Percentiles rank a stretch among this genome's conserved stretches.
These are phyloP conservation scores for Ulvella scutata DNA, from an alignment of 139 green algal genomes.

Conservation along the genomic window DNA sequence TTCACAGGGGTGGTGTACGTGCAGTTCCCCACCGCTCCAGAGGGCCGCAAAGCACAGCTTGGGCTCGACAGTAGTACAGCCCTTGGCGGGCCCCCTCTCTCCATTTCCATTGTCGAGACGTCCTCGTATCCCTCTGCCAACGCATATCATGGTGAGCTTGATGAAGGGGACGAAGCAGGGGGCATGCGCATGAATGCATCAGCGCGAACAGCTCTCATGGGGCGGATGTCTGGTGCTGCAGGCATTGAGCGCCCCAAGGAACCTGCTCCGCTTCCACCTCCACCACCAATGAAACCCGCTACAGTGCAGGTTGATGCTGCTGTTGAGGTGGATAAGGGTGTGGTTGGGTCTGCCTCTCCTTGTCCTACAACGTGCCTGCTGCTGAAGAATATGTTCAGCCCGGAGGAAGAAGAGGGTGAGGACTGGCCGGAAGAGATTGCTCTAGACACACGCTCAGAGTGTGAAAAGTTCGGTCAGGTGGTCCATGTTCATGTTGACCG, in stretches of 20 bases:
- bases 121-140: not conserved
- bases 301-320: not conserved
- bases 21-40: slow-evolving; percentile 8
- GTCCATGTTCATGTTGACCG: slow-evolving; percentile 66
- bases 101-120: not conserved
- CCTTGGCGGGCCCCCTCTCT: not conserved
- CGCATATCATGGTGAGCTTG: not conserved
- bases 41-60: slow-evolving; percentile 8
- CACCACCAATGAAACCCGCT: not conserved
- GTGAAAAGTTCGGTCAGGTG: slow-evolving; percentile 75
- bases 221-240: slow-evolving; percentile 50
- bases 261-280: not conserved
- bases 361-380: slow-evolving; percentile 83
- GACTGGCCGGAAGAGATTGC: slow-evolving; percentile 81
- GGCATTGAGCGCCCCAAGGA: slow-evolving; percentile 16
- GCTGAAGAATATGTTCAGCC: slow-evolving; percentile 92
- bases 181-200: slow-evolving; percentile 58
- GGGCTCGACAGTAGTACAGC: not conserved
- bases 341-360: slow-evolving; percentile 74
- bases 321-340: slow-evolving; percentile 40
- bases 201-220: slow-evolving; percentile 67
- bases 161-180: slow-evolving; percentile 21
- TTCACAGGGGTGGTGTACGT: slow-evolving; percentile 12
- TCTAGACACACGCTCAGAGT: slow-evolving; percentile 74
- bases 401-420: slow-evolving; percentile 48